Base-by-base conservation (phyloP, 306 rosid species). In the Oemleria cerasiformis region DNA sequence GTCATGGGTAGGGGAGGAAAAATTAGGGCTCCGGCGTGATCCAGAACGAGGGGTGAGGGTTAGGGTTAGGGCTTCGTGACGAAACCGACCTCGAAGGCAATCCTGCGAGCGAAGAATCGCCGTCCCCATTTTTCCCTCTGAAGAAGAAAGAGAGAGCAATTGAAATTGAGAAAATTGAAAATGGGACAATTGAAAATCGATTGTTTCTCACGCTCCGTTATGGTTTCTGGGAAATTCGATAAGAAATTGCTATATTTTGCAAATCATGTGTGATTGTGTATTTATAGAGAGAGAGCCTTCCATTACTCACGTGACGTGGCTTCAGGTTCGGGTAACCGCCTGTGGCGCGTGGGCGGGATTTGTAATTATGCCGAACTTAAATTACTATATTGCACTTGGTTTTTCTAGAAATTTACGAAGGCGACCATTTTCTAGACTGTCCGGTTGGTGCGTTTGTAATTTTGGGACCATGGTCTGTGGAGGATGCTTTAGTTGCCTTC, bases 21-120 rank as follows among this genome's bases (percentile, higher is more conserved):
- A 36, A 30, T 44, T 78, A 57, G 81, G 71, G 75, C 49, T 76
- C 19, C 82, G 42, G 6, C 59, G 66, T 5, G 79, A 56, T 55
- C 72, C 71, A 40, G 72, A 17, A 41, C 69, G 40, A 0, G 48
- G 42, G 47, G 65, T 44, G 20, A 70, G 55, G 17, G 75, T 53
- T 17, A 73, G 58, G 42, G 78, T 21, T 9, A 80, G 59, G 30
- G 86, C 51, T 50, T 87, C 87, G 40, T 79, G 74, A 0, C 73
- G 74, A 25, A 86, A 79, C 20, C 86, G 78, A 16, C 56, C 68
- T 17, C 59, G 82, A 44, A 84, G 80, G 61, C 82, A 77, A 63
- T 71, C 86, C 70, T 81, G 88, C 20, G 89, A 75, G 10, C 62
- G 83, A 19, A 87, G 84, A 69, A 86, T 73, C 7, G 86, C 80